Base-by-base conservation (phyloP, 331 rosid genomes). In the Prunus yedoensis region DNA sequence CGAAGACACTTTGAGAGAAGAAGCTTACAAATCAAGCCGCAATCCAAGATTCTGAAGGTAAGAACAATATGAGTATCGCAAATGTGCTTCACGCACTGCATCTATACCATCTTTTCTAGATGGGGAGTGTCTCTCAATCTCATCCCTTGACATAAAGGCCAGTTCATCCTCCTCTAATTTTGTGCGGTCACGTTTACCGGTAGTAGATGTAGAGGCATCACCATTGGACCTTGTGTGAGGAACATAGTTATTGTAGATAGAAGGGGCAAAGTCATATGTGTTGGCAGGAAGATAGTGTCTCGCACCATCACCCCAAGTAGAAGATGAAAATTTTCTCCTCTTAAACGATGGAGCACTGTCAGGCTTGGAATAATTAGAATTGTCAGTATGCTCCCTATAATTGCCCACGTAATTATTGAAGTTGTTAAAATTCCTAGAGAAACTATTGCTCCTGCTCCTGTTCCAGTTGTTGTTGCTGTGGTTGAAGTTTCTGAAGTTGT, bases 31-130 rank as follows among this genome's bases (percentile, higher is more conserved):
- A 73, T 95, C 94, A 78, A 92, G 96, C 71, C 87, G 91, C 87
- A 88, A 82, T 41, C 99, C 99, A 50, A 95, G 93, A 80, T 83
- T 83, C 84, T 92, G 99, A 78, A 95, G 92, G 89, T 88, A 95
- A 65, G 97, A 91, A 74, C 99, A 95, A 70, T 95, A 95, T 2
- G 99, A 74, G 84, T 95, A 90, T 62, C 99, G 99, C 87, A 95
- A 76, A 70, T 95, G 89, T 16, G 94, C 83, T 83, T 95, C 99
- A 5, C 91, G 99, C 64, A 77, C 74, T 18, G 90, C 87, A 80
- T 95, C 94, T 63, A 95, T 95, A 41, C 99, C 99, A 75, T 95
- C 98, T 87, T 89, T 95, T 70, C 97, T 88, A 64, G 99, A 95
- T 25, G 99, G 99, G 77, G 99, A 95, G 81, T 70, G 54, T 86